These are phyloP conservation scores for Decorospora gaudefroyi DNA, from an alignment of 2,329 filamentous ascomycete species.

Conservation along the genomic window DNA sequence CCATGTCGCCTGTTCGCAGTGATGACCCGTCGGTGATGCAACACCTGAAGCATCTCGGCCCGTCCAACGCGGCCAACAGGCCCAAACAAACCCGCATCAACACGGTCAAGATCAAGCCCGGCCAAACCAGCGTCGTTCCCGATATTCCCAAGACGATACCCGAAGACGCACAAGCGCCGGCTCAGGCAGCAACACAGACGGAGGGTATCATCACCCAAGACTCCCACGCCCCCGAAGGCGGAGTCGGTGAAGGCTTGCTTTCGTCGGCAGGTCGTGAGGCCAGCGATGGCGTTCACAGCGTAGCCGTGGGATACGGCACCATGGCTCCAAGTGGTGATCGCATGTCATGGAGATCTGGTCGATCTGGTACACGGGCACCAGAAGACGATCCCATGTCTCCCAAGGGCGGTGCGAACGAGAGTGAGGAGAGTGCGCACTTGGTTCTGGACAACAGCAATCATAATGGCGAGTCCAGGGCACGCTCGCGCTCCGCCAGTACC, in stretches of 20 bases:
- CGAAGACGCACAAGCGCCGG: slow-evolving; percentile 45
- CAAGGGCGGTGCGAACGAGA: slow-evolving; percentile 20
- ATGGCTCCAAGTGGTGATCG: slow-evolving; percentile 40
- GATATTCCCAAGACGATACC: slow-evolving; percentile 53
- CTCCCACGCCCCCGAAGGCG: slow-evolving; percentile 53
- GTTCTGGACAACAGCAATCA: slow-evolving; percentile 24
- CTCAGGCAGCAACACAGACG: slow-evolving; percentile 12
- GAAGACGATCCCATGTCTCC: slow-evolving; percentile 34
- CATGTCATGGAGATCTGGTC: slow-evolving; percentile 37
- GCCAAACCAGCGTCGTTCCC: slow-evolving; percentile 63
- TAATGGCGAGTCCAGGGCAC: slow-evolving; percentile 9
- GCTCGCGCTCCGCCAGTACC: slow-evolving; percentile 38
- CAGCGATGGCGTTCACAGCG: slow-evolving; percentile 67
- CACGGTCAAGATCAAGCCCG: slow-evolving; percentile 69
- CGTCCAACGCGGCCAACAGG: slow-evolving; percentile 64
- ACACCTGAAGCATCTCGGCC: slow-evolving; percentile 66
- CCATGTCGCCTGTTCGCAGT: slow-evolving; percentile 52
- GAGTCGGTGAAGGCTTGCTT: slow-evolving; percentile 60
- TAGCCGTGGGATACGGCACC: slow-evolving; percentile 55
- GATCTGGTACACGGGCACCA: slow-evolving; percentile 17
- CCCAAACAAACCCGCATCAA: slow-evolving; percentile 65
- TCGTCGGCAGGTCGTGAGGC: slow-evolving; percentile 60
- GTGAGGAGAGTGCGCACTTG: slow-evolving; percentile 23
- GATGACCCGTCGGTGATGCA: slow-evolving; percentile 61
- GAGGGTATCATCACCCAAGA: slow-evolving; percentile 19